Evolutionary conservation across 2,329 filamentous ascomycete genomes (phyloP), one percentile per base, ranked within the genome.

Genomic region (Calycina marina): DNA sequence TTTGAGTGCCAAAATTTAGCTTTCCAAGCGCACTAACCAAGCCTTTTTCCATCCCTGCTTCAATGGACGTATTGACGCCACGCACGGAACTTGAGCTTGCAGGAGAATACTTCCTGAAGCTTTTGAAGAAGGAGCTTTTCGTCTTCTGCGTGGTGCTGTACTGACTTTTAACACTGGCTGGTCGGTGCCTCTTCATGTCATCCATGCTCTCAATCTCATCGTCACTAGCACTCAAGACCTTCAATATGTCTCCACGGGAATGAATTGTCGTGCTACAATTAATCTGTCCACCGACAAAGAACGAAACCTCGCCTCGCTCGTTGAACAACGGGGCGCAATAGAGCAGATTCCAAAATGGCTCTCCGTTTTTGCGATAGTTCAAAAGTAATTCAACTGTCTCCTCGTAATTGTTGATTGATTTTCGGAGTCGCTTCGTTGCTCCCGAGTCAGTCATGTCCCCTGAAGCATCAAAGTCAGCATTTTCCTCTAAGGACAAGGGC

Each of bases 321-420:
- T 70, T 62, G 14, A 59, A 54, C 1, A 76, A 49, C 0, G 71
- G 69, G 28, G 63, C 60, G 2, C 64, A 50, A 30, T 66, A 70
- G 0, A 73, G 51, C 6, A 74, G 46, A 31, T 72, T 73, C 65
- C 65, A 70, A 41, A 69, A 70, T 0, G 65, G 62, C 14, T 60
- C 55, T 5, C 65, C 65, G 28, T 62, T 61, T 34, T 63, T 61
- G 12, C 57, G 56, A 37, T 65, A 63, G 39, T 69, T 69, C 5
- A 69, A 52, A 3, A 70, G 39, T 2, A 70, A 48, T 39, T 69
- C 65, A 1, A 64, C 56, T 0, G 54, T 58, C 36, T 66, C 64
- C 31, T 63, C 54, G 0, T 54, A 52, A 2, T 48, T 48, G 32
- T 55, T 50, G 3, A 68, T 57, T 1, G 58, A 52, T 1, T 55